Conservation (phyloP, 257 asterid species). For the Solanum gandarillasii region DNA sequence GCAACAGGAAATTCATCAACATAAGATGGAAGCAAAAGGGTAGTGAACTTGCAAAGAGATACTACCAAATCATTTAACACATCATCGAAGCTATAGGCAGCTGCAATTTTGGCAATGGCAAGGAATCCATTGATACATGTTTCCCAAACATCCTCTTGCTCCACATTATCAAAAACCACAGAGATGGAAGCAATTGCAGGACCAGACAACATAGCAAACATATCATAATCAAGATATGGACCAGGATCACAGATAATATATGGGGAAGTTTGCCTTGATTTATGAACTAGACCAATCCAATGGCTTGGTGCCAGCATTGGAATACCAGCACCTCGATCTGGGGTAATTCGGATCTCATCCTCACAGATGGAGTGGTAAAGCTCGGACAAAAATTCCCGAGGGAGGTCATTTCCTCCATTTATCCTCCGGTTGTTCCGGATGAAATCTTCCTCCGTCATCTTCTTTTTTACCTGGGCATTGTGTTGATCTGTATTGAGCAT, state of each 20-base stretch:
- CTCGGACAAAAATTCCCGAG: slow-evolving; percentile 70
- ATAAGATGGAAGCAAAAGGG: slow-evolving; percentile 50
- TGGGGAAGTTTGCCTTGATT: slow-evolving; percentile 56
- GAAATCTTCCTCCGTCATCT: slow-evolving; percentile 93
- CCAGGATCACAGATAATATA: slow-evolving; percentile 51
- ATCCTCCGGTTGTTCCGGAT: slow-evolving; percentile 74
- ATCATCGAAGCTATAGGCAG: slow-evolving; percentile 43
- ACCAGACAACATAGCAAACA: slow-evolving; percentile 77
- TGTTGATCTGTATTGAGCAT: slow-evolving; percentile 93
- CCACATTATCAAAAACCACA: slow-evolving; percentile 80
- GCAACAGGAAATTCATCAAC: slow-evolving; percentile 47
- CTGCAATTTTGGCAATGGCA: slow-evolving; percentile 71
- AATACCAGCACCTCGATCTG: slow-evolving; percentile 51
- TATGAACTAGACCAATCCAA: slow-evolving; percentile 80
- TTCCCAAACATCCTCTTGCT: slow-evolving; percentile 51
- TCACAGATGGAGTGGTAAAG: slow-evolving; percentile 74
- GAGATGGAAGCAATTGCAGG: slow-evolving; percentile 88
- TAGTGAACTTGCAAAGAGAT: slow-evolving; percentile 78
- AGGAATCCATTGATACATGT: slow-evolving; percentile 70
- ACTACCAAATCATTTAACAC: slow-evolving; percentile 79
- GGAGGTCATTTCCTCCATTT: slow-evolving; percentile 88
- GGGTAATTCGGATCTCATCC: slow-evolving; percentile 76
- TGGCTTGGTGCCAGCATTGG: slow-evolving; percentile 51
- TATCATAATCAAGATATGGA: slow-evolving; percentile 61
- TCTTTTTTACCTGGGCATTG: slow-evolving; percentile 84